Conservation (phyloP, 805 yeast genomes). For the Barnettozyma vustinii region DNA sequence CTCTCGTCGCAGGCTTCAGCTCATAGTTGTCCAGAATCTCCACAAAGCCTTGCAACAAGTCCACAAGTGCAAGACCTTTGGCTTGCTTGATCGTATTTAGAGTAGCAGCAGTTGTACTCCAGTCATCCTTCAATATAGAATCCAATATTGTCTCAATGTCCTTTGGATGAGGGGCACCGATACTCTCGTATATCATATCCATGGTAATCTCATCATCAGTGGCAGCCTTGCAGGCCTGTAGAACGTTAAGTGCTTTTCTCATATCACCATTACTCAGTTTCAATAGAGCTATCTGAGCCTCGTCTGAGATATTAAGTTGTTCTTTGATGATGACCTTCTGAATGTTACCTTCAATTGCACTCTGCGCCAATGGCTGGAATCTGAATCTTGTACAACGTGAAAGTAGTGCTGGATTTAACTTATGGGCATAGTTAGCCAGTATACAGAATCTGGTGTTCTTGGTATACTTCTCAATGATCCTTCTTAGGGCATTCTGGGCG, state of each 20-base stretch:
- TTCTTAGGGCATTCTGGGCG: constrained; percentile 77
- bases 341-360: constrained; percentile 65
- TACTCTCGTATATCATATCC: constrained; percentile 84
- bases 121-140: constrained; percentile 79
- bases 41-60: constrained; percentile 71
- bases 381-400: constrained; percentile 95
- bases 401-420: constrained; percentile 87
- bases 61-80: constrained; percentile 88
- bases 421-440: constrained; percentile 92
- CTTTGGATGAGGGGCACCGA: constrained; percentile 91
- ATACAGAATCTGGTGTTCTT: constrained; percentile 94
- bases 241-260: constrained; percentile 89
- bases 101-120: constrained; percentile 71
- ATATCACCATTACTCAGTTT: constrained; percentile 87
- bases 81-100: constrained; percentile 56
- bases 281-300: constrained; percentile 63
- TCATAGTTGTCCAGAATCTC: constrained; percentile 66
- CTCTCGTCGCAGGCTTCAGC: constrained; percentile 55
- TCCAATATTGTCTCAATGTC: constrained; percentile 74
- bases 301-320: constrained; percentile 46
- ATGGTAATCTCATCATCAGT: constrained; percentile 56
- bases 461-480: constrained; percentile 84
- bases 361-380: constrained; percentile 71
- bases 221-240: constrained; percentile 91
- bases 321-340: constrained; percentile 67